Percentiles rank a stretch among this genome's conserved stretches.
Conservation (phyloP, 1,284 basidiomycete genomes). For the Flammula alnicola region DNA sequence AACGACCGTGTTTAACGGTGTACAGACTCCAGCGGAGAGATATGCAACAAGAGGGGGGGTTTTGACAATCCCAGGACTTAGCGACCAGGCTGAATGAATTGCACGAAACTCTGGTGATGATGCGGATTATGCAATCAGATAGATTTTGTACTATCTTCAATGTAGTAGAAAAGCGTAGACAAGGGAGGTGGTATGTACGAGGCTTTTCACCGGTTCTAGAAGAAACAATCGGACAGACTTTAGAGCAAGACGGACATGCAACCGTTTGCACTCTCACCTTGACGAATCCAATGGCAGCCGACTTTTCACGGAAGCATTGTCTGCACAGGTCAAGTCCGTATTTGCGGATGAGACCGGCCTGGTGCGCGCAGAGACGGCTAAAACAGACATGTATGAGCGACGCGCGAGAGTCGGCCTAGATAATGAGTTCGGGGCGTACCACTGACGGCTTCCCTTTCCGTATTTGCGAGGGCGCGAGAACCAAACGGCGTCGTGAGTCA, state of each 20-base stretch:
- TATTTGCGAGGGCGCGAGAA: slow-evolving; percentile 93
- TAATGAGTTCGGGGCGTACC: slow-evolving; percentile 54
- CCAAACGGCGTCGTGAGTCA: slow-evolving; percentile 93
- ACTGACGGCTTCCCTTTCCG: slow-evolving; percentile 95
- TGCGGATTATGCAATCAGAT: slow-evolving; percentile 9
- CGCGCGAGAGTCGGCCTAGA: neutral
- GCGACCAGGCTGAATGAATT: neutral
- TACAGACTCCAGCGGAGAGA: neutral
- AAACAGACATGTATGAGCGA: slow-evolving; percentile 5
- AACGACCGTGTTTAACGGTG: neutral
- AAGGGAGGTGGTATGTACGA: slow-evolving; percentile 8
- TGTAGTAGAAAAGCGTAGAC: slow-evolving; percentile 13
- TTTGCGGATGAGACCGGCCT: slow-evolving; percentile 95
- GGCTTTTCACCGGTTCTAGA: slow-evolving; percentile 47
- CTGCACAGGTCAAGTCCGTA: slow-evolving; percentile 96
- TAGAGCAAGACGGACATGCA: neutral
- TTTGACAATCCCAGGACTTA: neutral
- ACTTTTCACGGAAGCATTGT: slow-evolving; percentile 98
- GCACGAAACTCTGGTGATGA: neutral
- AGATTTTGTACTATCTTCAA: slow-evolving; percentile 14
- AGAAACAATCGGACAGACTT: slow-evolving; percentile 4
- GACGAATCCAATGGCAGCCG: slow-evolving; percentile 89
- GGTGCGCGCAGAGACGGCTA: slow-evolving; percentile 94
- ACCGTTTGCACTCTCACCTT: slow-evolving; percentile 68
- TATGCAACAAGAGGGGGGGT: neutral